A percentile compares a stretch with the other conserved stretches of the same genome.
Evolutionary conservation across 116 monocot species (phyloP).

Genomic region (Dioscorea cayenensis): DNA sequence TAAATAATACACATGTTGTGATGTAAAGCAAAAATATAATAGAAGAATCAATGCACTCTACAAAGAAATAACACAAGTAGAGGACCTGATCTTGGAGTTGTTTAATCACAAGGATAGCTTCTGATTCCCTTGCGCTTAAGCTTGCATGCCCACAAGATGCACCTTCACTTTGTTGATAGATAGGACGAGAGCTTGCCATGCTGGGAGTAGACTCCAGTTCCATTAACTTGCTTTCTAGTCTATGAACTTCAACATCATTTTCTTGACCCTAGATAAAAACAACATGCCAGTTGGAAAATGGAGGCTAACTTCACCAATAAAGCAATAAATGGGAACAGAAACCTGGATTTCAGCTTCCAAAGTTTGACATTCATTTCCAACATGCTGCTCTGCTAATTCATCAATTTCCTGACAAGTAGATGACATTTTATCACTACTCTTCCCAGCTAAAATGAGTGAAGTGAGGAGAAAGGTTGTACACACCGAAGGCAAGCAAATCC

Average conservation of each 20-base stretch:
- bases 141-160: slow-evolving; percentile 15
- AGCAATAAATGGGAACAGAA: slow-evolving; percentile 1
- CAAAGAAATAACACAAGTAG: not conserved
- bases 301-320: not conserved
- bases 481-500: slow-evolving; percentile 22
- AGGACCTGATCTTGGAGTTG: slow-evolving; percentile 69
- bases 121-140: slow-evolving; percentile 55
- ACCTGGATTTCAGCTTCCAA: slow-evolving; percentile 20
- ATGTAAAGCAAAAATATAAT: not conserved
- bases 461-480: slow-evolving; percentile 10
- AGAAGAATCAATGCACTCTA: not conserved
- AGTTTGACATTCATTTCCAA: slow-evolving; percentile 3
- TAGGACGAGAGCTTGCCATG: slow-evolving; percentile 1
- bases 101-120: slow-evolving; percentile 55
- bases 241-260: slow-evolving; percentile 15
- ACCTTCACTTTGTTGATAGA: slow-evolving; percentile 10
- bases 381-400: slow-evolving; percentile 9
- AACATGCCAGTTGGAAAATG: not conserved
- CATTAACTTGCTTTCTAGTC: slow-evolving; percentile 2
- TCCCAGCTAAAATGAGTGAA: not conserved
- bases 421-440: not conserved
- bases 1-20: not conserved
- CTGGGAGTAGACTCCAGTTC: slow-evolving; percentile 12
- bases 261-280: slow-evolving; percentile 10
- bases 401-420: slow-evolving; percentile 2